Conservation (phyloP, 495 filamentous ascomycete genomes). For the Penicillium egyptiacum region DNA sequence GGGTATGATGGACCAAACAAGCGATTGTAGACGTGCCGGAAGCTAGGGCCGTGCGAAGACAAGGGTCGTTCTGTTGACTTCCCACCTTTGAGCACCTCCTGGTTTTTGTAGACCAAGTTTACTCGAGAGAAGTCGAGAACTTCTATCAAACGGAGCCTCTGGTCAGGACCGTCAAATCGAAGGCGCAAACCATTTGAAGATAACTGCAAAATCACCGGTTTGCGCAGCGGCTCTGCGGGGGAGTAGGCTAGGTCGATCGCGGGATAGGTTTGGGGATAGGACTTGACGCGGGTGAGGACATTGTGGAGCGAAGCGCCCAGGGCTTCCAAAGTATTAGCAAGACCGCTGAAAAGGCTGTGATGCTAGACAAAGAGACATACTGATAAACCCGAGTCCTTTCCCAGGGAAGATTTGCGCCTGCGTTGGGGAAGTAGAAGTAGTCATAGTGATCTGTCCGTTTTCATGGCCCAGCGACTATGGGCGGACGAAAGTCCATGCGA, state of each 20-base stretch:
- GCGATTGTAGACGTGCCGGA: slow-evolving; percentile 87
- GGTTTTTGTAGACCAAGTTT: slow-evolving; percentile 77
- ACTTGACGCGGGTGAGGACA: slow-evolving; percentile 78
- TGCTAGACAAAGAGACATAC: slow-evolving; percentile 43
- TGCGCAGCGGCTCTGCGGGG: slow-evolving; percentile 62
- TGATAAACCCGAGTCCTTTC: slow-evolving; percentile 74
- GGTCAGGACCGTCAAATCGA: slow-evolving; percentile 91
- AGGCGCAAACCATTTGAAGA: slow-evolving; percentile 84
- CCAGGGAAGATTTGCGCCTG: slow-evolving; percentile 72
- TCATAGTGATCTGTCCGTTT: slow-evolving; percentile 45
- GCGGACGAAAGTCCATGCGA: slow-evolving; percentile 6
- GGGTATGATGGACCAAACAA: slow-evolving; percentile 88
- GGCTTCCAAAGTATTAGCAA: slow-evolving; percentile 50
- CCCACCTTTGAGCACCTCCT: slow-evolving; percentile 71
- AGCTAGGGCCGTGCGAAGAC: slow-evolving; percentile 66
- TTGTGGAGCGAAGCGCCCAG: slow-evolving; percentile 90
- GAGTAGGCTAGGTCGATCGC: slow-evolving; percentile 80
- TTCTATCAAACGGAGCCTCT: slow-evolving; percentile 87
- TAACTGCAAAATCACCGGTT: slow-evolving; percentile 69
- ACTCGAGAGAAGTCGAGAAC: slow-evolving; percentile 87
- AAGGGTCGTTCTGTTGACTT: slow-evolving; percentile 44
- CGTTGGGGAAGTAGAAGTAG: slow-evolving; percentile 30
- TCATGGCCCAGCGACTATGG: slow-evolving; percentile 10
- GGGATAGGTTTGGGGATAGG: slow-evolving; percentile 76
- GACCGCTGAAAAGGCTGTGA: slow-evolving; percentile 4